Base-by-base conservation (phyloP, 176 grass and related monocot species). In the Guadua angustifolia region DNA sequence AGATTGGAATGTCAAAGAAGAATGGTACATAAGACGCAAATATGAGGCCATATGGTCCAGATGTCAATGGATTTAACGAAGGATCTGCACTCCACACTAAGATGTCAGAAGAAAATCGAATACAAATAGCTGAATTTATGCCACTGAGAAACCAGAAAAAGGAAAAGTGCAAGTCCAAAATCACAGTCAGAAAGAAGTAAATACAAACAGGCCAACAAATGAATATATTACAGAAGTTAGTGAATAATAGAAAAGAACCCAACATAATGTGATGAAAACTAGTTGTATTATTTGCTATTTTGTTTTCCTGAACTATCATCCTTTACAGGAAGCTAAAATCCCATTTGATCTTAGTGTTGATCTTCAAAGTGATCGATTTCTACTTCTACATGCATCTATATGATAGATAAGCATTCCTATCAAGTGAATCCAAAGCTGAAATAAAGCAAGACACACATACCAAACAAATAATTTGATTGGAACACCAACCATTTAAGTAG, bases 11-110 rank as follows among this genome's bases (percentile, higher is more conserved):
- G 70, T 95, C 93, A 85, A 92, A 92, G 88, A 92, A 99, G 70
- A 94, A 99, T 53, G 96, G 93, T 53, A 98, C 77, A 87, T 90
- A 98, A 45, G 93, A 91, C 74, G 95, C 90, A 86, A 98, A 98
- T 86, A 95, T 90, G 82, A 98, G 93, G 67, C 93, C 90, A 91
- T 98, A 98, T 29, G 93, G 93, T 73, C 96, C 96, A 29, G 96
- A 86, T 40, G 89, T 88, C 57, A 98, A 76, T 71, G 81, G 82
- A 78, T 66, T 86, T 49, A 89, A 50, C 26, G 92, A 86, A 81
- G 79, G 84, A 90, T 92, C 96, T 98, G 89, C 85, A 90, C 0
- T 62, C 80, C 47, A 39, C 10, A 82, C 17, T 53, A 77, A 68
- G 25, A 82, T 78, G 59, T 85, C 25, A 91, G 47, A 82, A 21